Conservation (phyloP, 78 protist species). For the Dictyostelium intermedium region DNA sequence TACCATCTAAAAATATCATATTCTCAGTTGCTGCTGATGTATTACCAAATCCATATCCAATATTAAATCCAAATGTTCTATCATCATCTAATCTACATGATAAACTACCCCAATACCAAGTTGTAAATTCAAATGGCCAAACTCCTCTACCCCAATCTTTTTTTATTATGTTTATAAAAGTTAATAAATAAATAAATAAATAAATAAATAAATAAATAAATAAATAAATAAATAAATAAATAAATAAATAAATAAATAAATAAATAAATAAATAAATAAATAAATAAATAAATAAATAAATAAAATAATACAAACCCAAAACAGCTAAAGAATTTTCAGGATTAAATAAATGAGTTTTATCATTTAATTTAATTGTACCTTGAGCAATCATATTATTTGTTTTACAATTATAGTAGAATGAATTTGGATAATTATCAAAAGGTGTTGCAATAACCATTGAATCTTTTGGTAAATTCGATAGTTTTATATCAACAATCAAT, state of each 20-base stretch:
- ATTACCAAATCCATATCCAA: conserved; percentile 30
- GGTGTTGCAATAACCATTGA: background rate
- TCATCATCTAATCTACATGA: background rate
- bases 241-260: no score
- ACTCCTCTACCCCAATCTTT: conserved; percentile 35
- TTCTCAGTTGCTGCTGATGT: background rate
- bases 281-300: background rate
- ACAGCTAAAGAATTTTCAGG: background rate
- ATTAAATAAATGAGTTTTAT: background rate
- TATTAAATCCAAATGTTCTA: conserved; percentile 15
- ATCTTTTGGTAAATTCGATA: background rate
- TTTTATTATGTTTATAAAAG: no score
- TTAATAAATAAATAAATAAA: background rate
- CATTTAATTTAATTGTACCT: background rate
- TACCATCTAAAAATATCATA: background rate
- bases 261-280: no score
- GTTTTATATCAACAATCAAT: background rate
- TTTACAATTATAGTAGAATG: conserved; percentile 4
- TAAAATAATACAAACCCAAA: background rate
- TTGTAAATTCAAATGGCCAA: background rate
- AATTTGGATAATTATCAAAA: background rate
- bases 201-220: no score
- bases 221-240: no score
- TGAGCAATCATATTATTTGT: background rate
- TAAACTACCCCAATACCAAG: conserved; percentile 1